Evolutionary conservation across 164 flowering plant species (phyloP).

Genomic region (Magnolia changhungtana): DNA sequence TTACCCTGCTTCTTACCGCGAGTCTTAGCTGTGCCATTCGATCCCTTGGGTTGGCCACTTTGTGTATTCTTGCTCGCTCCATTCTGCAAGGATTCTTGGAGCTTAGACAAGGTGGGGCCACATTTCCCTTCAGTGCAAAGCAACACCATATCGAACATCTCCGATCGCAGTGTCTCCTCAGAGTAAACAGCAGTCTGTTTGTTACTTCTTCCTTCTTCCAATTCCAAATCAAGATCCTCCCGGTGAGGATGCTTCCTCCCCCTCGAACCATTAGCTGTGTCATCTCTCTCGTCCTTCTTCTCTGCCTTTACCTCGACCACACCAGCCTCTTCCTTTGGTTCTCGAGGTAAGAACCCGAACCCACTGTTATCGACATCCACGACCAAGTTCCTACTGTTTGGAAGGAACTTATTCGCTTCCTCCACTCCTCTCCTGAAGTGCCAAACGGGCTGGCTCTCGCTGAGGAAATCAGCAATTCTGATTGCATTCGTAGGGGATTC

Average conservation of each 20-base stretch:
- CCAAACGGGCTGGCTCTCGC: slow-evolving; percentile 48
- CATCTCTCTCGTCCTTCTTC: slow-evolving; percentile 1
- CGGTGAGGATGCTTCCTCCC: slow-evolving; percentile 49
- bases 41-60: slow-evolving; percentile 39
- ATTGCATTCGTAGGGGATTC: slow-evolving; percentile 48
- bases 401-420: slow-evolving; percentile 75
- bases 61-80: slow-evolving; percentile 29
- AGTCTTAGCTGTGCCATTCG: slow-evolving; percentile 35
- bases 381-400: background rate
- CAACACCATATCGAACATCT: slow-evolving; percentile 62
- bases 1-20: slow-evolving; percentile 60
- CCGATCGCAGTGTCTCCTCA: slow-evolving; percentile 36
- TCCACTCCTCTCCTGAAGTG: slow-evolving; percentile 69
- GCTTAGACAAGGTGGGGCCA: slow-evolving; percentile 7
- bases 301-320: slow-evolving; percentile 5
- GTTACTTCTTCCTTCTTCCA: slow-evolving; percentile 54
- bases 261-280: slow-evolving; percentile 23
- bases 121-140: slow-evolving; percentile 34
- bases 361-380: background rate
- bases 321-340: background rate
- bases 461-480: slow-evolving; percentile 34
- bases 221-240: slow-evolving; percentile 33
- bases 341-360: background rate
- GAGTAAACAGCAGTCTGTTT: slow-evolving; percentile 56
- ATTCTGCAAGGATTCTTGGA: slow-evolving; percentile 40